A percentile compares a stretch with the other conserved stretches of the same genome.
phyloP scores from a whole-genome alignment of 805 yeast species.

The Nakazawaea anatomiae region DNA sequence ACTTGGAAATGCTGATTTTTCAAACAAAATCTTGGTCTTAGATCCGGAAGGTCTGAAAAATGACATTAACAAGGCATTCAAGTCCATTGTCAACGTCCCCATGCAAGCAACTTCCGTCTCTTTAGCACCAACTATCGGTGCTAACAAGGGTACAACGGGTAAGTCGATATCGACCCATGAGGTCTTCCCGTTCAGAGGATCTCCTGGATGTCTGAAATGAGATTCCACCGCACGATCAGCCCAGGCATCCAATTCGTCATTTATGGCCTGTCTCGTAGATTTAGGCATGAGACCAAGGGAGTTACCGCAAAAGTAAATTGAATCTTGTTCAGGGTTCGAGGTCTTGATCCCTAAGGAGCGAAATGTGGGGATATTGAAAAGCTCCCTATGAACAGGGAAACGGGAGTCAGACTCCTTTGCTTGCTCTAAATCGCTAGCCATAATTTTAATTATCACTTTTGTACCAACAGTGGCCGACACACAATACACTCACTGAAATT shows the following conservation, averaged over 20 bases:
- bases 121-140: constrained; percentile 72
- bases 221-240: constrained; percentile 73
- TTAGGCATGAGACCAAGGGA: constrained; percentile 90
- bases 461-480: not conserved
- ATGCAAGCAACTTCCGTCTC: constrained; percentile 78
- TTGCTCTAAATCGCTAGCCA: constrained; percentile 6
- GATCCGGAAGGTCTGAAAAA: constrained; percentile 64
- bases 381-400: constrained; percentile 32
- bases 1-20: constrained; percentile 86
- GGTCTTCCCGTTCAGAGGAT: constrained; percentile 36
- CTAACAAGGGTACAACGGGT: constrained; percentile 62
- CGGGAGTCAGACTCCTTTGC: constrained; percentile 32
- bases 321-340: constrained; percentile 19
- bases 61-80: constrained; percentile 66
- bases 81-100: constrained; percentile 80
- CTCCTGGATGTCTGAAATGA: constrained; percentile 66
- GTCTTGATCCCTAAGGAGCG: constrained; percentile 45
- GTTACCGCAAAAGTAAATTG: constrained; percentile 79
- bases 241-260: constrained; percentile 79
- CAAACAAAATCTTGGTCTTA: constrained; percentile 71
- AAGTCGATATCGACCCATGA: constrained; percentile 84
- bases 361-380: constrained; percentile 65
- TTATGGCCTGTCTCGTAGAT: constrained; percentile 48
- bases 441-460: not conserved
- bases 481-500: not conserved